Evolutionary conservation across 2,329 filamentous ascomycete genomes (phyloP).

Genomic region (Exophiala mesophila): DNA sequence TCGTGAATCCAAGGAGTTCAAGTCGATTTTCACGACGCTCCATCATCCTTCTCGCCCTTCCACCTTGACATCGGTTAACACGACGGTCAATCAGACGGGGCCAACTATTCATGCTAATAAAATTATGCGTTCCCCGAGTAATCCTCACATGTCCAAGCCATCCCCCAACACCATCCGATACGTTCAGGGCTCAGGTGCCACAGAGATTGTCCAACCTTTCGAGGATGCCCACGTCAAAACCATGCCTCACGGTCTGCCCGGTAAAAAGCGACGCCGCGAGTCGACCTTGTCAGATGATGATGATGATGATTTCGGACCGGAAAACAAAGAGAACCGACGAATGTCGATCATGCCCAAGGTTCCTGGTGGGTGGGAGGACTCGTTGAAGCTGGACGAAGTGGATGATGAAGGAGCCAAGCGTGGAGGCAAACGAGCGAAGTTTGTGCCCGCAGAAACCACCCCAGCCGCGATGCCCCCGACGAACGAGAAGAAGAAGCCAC

Average conservation of each 20-base stretch:
- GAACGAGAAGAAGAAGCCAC: constrained; percentile 12
- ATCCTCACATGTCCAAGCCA: constrained; percentile 34
- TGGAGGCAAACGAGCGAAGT: constrained; percentile 18
- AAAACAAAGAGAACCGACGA: constrained; percentile 23
- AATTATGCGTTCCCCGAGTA: constrained; percentile 21
- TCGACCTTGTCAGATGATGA: constrained; percentile 21
- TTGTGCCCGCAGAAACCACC: neutral
- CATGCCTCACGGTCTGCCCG: constrained; percentile 27
- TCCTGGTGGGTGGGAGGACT: constrained; percentile 25
- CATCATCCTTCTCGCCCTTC: constrained; percentile 23
- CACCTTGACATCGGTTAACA: constrained; percentile 21
- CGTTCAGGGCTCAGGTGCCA: constrained; percentile 33
- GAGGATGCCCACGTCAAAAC: constrained; percentile 25
- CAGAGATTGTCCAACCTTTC: constrained; percentile 22
- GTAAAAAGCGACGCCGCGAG: constrained; percentile 32
- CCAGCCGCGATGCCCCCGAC: constrained; percentile 9
- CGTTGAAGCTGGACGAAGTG: constrained; percentile 11
- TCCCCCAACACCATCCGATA: constrained; percentile 38
- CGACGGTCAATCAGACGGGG: constrained; percentile 19
- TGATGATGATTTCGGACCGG: constrained; percentile 15
- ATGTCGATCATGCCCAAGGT: constrained; percentile 20
- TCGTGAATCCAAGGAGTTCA: constrained; percentile 28
- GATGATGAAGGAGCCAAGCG: constrained; percentile 26
- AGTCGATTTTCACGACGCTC: constrained; percentile 28
- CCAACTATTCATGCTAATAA: constrained; percentile 15